Percentiles rank a stretch among this genome's conserved stretches.
Evolutionary conservation across 768 basidiomycete genomes (phyloP).

Genomic region (Russula brevipes): DNA sequence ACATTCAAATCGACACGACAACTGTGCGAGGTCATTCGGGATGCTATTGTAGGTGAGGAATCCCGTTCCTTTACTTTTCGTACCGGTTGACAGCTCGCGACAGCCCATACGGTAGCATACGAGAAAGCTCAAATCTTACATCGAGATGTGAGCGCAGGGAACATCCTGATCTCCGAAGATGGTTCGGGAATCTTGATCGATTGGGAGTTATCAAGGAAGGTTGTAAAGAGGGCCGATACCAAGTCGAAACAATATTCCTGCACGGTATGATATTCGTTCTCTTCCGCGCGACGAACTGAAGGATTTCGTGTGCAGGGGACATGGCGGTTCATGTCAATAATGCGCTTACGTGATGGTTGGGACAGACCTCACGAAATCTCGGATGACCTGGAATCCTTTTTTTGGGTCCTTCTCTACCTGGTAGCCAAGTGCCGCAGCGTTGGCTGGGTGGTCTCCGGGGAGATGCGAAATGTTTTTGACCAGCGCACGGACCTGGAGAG

Average conservation of each 20-base stretch:
- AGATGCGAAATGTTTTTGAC: neutral
- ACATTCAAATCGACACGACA: constrained; percentile 6
- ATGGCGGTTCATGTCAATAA: constrained; percentile 23
- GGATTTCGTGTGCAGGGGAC: constrained; percentile 16
- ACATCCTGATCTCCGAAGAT: constrained; percentile 1
- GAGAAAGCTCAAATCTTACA: constrained; percentile 5
- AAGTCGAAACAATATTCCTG: neutral
- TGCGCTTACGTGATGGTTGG: neutral
- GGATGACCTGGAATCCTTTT: constrained; percentile 24
- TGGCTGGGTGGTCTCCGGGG: neutral
- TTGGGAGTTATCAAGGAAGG: constrained; percentile 3
- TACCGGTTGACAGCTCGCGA: neutral
- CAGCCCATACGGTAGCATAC: constrained; percentile 2
- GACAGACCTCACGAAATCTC: constrained; percentile 1
- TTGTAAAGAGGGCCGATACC: neutral
- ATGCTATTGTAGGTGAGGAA: neutral
- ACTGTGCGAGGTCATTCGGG: constrained; percentile 3
- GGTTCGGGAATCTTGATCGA: neutral
- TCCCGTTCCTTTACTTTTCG: neutral
- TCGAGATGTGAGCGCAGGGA: constrained; percentile 8
- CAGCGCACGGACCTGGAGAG: neutral
- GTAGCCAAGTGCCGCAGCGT: neutral
- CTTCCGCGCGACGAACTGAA: neutral
- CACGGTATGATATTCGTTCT: neutral
- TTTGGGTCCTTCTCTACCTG: constrained; percentile 17